Conservation (phyloP, 2,329 filamentous ascomycete genomes). For the Penicillium sp. region DNA sequence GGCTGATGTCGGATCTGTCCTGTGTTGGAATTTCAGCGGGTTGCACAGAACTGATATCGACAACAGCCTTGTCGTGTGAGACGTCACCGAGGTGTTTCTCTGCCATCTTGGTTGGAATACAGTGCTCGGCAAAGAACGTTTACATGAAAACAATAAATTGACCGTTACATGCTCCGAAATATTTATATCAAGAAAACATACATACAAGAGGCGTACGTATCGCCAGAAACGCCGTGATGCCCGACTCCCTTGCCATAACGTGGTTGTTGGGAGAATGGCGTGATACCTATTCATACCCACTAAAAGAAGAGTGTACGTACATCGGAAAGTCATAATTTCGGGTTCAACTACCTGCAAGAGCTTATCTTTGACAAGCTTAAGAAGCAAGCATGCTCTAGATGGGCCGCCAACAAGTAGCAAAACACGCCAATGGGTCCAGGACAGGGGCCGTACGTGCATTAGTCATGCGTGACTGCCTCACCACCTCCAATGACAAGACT, state of each 20-base stretch:
- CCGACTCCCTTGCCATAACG: not conserved
- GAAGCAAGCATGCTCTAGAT: no score
- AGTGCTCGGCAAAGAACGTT: not conserved
- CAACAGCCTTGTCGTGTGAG: not conserved
- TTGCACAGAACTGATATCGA: not conserved
- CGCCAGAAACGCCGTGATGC: not conserved
- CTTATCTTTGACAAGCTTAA: no score
- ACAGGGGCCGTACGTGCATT: no score
- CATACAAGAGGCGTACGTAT: not conserved
- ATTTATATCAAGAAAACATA: not conserved
- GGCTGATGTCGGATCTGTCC: not conserved
- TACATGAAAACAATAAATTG: not conserved
- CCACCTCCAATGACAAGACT: no score
- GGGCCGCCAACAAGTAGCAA: no score
- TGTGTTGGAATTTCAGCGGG: not conserved
- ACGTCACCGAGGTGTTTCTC: not conserved
- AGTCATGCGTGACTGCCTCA: no score
- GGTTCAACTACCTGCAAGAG: no score
- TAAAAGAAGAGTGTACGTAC: not conserved
- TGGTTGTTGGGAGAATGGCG: not conserved
- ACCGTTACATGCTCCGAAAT: not conserved
- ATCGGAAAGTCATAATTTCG: no score
- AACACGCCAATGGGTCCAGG: no score
- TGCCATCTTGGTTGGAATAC: not conserved
- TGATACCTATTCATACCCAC: not conserved